Conservation (phyloP, 495 filamentous ascomycete genomes). For the Penicillium herquei region DNA sequence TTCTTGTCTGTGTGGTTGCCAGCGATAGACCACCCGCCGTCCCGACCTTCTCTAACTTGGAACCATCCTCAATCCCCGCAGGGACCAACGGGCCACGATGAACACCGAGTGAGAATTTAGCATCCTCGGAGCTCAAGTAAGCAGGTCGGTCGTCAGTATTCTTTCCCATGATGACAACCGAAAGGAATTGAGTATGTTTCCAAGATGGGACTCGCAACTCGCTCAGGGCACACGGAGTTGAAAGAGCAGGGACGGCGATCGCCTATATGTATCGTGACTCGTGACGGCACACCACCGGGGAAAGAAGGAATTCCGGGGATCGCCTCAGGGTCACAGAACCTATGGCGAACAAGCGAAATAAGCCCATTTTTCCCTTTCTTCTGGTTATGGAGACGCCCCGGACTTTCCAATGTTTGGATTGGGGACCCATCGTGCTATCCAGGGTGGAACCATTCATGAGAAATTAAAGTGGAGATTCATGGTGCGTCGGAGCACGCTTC, state of each 20-base stretch:
- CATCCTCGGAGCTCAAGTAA: conserved; percentile 27
- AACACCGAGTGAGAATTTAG: conserved; percentile 35
- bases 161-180: conserved; percentile 23
- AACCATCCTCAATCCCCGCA: conserved; percentile 12
- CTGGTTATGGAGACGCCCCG: conserved; percentile 9
- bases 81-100: conserved; percentile 36
- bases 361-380: conserved; percentile 4
- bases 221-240: not conserved
- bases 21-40: conserved; percentile 30
- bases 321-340: conserved; percentile 1
- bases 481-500: conserved; percentile 20
- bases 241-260: not conserved
- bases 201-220: not conserved
- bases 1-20: conserved; percentile 24
- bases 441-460: not conserved
- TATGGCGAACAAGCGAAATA: conserved; percentile 12
- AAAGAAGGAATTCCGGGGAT: not conserved
- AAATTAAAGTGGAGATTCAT: conserved; percentile 8
- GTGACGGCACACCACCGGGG: not conserved
- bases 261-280: conserved; percentile 4
- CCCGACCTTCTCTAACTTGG: conserved; percentile 30
- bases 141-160: conserved; percentile 26
- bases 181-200: not conserved
- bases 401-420: conserved; percentile 8
- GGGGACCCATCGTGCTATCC: not conserved